phyloP scores from a whole-genome alignment of 352 stramenopile genomes.

The Phytophthora aleatoria region DNA sequence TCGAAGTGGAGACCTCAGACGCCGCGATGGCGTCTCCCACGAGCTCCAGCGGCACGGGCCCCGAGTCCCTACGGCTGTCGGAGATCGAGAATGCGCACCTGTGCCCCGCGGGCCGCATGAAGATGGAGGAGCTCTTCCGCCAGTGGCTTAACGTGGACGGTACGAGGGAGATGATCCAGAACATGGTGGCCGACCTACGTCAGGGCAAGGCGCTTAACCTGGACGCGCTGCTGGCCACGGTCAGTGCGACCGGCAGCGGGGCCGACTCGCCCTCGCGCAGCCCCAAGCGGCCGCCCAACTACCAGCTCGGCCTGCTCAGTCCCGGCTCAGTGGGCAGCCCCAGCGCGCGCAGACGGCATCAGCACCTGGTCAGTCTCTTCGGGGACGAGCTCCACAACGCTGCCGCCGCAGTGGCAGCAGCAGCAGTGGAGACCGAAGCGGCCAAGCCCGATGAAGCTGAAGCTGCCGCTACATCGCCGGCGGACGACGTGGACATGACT shows the following conservation, averaged over 20 bases:
- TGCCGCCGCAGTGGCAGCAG: conserved; percentile 13
- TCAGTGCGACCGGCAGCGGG: conserved; percentile 19
- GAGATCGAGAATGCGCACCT: conserved; percentile 84
- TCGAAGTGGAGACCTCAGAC: conserved; percentile 62
- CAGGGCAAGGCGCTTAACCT: conserved; percentile 70
- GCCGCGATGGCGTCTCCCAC: conserved; percentile 65
- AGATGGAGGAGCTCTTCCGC: conserved; percentile 89
- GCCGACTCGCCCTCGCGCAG: conserved; percentile 69
- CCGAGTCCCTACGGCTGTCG: conserved; percentile 69
- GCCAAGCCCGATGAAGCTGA: conserved; percentile 15
- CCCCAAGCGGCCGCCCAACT: conserved; percentile 82
- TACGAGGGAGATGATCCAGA: conserved; percentile 87
- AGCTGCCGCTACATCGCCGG: background rate
- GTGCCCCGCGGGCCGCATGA: conserved; percentile 79
- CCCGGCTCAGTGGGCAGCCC: conserved; percentile 42
- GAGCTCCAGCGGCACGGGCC: conserved; percentile 39
- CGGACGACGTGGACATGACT: conserved; percentile 57
- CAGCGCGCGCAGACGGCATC: conserved; percentile 54
- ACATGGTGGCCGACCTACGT: conserved; percentile 79
- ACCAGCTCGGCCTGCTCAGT: conserved; percentile 55
- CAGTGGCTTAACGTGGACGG: conserved; percentile 88
- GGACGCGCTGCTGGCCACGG: conserved; percentile 37
- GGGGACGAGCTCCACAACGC: conserved; percentile 68
- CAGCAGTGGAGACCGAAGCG: conserved; percentile 18
- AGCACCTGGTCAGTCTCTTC: conserved; percentile 79